Percentiles rank a stretch among this genome's conserved stretches.
phyloP scores from a whole-genome alignment of 2,329 filamentous ascomycete genomes.

The Fusarium domesticum region DNA sequence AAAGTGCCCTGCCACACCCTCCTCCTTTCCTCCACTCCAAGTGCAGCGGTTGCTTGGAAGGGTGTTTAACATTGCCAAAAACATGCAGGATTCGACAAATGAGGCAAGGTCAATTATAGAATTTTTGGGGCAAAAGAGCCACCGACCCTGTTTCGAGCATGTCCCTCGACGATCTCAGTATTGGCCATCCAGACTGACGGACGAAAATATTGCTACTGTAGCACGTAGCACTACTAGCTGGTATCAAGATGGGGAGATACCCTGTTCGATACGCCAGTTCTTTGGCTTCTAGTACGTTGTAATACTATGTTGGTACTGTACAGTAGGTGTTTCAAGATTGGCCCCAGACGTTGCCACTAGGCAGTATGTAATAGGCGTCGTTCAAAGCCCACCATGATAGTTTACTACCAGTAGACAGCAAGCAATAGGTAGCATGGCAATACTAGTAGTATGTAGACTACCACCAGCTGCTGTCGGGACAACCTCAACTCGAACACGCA shows the following conservation, averaged over 20 bases:
- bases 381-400: too few relatives aligned
- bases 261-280: constrained; percentile 9
- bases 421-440: too few relatives aligned
- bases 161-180: background rate
- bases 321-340: constrained; percentile 18
- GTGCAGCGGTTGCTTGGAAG: constrained; percentile 3
- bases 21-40: constrained; percentile 9
- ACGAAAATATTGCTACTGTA: too few relatives aligned
- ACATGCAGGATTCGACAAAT: constrained; percentile 22
- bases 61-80: constrained; percentile 11
- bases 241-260: constrained; percentile 10
- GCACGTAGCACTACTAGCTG: constrained; percentile 4
- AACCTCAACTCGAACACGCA: constrained; percentile 21
- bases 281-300: constrained; percentile 7
- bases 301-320: too few relatives aligned
- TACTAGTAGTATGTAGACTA: too few relatives aligned
- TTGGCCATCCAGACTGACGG: too few relatives aligned
- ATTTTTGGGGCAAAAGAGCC: background rate
- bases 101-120: constrained; percentile 10
- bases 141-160: background rate
- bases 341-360: too few relatives aligned
- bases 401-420: too few relatives aligned
- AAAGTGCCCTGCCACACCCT: background rate
- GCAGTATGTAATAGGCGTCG: too few relatives aligned
- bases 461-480: constrained; percentile 6